phyloP scores from a whole-genome alignment of 208 protist species.

The Leishmania arabica region DNA sequence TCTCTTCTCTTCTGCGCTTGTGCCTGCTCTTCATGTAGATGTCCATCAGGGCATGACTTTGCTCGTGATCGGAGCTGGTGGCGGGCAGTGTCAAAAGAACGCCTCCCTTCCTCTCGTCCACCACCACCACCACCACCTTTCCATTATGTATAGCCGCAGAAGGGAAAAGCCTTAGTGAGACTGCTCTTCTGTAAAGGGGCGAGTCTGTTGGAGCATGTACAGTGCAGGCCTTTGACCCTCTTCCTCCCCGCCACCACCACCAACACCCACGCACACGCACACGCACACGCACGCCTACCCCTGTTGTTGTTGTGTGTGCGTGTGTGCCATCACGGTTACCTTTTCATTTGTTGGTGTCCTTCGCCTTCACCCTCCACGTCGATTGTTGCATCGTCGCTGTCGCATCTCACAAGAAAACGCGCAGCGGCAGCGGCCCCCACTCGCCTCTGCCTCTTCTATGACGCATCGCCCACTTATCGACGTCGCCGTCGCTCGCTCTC shows the following conservation, averaged over 20 bases:
- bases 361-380: neutral
- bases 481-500: neutral
- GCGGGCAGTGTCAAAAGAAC: neutral
- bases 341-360: neutral
- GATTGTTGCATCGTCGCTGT: neutral
- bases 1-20: neutral
- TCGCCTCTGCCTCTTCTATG: neutral
- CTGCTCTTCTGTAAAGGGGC: neutral
- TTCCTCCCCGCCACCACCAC: neutral
- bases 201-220: neutral
- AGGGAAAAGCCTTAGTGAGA: neutral
- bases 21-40: neutral
- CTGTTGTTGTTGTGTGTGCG: neutral
- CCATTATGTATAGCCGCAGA: constrained; percentile 3
- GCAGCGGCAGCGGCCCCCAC: neutral
- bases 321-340: neutral
- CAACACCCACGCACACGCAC: neutral
- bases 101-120: neutral
- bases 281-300: neutral
- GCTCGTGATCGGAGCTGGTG: neutral
- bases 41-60: neutral
- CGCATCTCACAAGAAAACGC: neutral
- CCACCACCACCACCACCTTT: neutral
- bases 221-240: neutral
- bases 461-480: neutral